Evolutionary conservation across 345 rosid genomes (phyloP).

Genomic region (Camelina laxa): DNA sequence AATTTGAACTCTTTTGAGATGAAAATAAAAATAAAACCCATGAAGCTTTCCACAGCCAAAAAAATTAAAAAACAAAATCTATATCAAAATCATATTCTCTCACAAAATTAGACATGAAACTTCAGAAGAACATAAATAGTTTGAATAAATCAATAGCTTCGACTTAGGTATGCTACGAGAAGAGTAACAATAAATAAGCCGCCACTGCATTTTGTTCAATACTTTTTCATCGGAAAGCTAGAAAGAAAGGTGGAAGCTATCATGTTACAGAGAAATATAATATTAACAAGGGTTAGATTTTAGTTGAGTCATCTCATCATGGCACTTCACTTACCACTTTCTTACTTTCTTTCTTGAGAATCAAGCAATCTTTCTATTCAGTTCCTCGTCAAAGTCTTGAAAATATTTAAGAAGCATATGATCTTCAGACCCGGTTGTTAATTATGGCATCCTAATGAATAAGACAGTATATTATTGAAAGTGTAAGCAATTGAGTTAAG

Average conservation of each 20-base stretch:
- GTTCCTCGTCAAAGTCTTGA: conserved; percentile 10
- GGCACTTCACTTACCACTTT: conserved; percentile 41
- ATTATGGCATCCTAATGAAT: conserved; percentile 21
- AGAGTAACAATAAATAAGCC: conserved; percentile 30
- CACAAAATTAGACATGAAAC: not conserved
- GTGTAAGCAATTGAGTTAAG: conserved; percentile 1
- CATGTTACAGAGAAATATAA: conserved; percentile 23
- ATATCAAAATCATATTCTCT: not conserved
- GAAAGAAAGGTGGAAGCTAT: conserved; percentile 39
- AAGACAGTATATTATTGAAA: not conserved
- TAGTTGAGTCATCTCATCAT: conserved; percentile 9
- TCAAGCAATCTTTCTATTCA: conserved; percentile 32
- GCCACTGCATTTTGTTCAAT: conserved; percentile 28
- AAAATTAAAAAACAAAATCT: not conserved
- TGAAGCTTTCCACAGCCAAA: not conserved
- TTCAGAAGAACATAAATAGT: not conserved
- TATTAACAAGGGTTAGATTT: conserved; percentile 28
- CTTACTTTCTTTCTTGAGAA: conserved; percentile 32
- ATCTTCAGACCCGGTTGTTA: conserved; percentile 30
- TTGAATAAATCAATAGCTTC: conserved; percentile 23
- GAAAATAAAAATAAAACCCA: not conserved
- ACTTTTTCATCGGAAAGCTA: conserved; percentile 27
- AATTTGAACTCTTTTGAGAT: not conserved
- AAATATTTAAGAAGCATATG: conserved; percentile 4
- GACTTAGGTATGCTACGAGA: conserved; percentile 25